Percentiles rank a stretch among this genome's conserved stretches.
These are phyloP conservation scores for Ramaria rubella DNA, from an alignment of 768 basidiomycete genomes.

Conservation along the genomic window DNA sequence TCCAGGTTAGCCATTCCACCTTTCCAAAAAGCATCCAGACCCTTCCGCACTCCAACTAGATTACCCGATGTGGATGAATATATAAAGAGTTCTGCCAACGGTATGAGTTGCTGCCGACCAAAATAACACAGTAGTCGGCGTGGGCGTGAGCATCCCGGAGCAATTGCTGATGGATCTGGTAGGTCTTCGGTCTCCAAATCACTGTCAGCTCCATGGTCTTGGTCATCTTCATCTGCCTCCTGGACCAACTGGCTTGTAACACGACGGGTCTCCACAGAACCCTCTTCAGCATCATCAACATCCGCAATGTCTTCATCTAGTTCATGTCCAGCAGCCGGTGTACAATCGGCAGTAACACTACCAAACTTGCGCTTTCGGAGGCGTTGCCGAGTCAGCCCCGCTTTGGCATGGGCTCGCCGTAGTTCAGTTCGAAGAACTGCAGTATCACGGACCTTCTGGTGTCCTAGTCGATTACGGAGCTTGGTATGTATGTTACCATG, in stretches of 20 bases:
- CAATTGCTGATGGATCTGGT: not conserved
- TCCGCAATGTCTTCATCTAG: not conserved
- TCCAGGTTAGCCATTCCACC: too few relatives aligned
- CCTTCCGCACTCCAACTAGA: not conserved
- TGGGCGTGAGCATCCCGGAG: not conserved
- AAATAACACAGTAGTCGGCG: not conserved
- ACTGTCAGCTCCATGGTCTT: not conserved
- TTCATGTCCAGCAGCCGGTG: not conserved
- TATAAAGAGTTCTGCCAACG: not conserved
- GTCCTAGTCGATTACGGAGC: constrained; percentile 17
- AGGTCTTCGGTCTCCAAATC: not conserved
- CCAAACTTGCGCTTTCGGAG: constrained; percentile 9
- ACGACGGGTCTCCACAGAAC: not conserved
- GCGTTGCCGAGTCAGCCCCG: constrained; percentile 9
- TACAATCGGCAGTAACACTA: not conserved
- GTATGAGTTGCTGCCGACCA: not conserved
- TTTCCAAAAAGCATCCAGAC: not conserved
- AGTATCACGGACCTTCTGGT: constrained; percentile 19
- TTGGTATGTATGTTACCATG: constrained; percentile 21
- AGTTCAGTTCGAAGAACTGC: constrained; percentile 19
- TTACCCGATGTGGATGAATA: not conserved
- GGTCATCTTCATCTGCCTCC: not conserved
- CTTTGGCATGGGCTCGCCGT: constrained; percentile 12
- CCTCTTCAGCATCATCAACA: not conserved
- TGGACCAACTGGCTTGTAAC: not conserved